Conservation (phyloP, 2,329 filamentous ascomycete species). For the Phyllosticta capitalensis region DNA sequence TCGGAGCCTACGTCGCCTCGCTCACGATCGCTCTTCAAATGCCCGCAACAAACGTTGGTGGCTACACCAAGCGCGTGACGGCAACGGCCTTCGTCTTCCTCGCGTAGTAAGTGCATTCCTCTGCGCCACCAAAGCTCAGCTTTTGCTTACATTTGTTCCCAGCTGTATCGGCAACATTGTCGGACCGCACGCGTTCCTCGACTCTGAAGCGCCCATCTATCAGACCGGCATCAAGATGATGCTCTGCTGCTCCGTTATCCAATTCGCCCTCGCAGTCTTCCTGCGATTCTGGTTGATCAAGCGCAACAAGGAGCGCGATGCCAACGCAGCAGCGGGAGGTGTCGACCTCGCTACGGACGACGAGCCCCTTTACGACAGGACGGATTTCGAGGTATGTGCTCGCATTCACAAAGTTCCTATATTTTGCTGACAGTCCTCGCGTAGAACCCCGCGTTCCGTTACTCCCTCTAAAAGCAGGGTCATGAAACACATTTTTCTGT, state of each 20-base stretch:
- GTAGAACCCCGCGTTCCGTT: constrained; percentile 8
- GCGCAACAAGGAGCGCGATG: constrained; percentile 32
- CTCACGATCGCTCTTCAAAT: constrained; percentile 46
- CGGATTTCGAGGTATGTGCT: constrained; percentile 8
- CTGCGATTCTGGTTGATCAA: constrained; percentile 28
- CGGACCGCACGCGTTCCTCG: constrained; percentile 39
- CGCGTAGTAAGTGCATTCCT: constrained; percentile 21
- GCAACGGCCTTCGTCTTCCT: constrained; percentile 39
- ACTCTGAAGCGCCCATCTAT: constrained; percentile 39
- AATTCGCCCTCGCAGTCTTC: constrained; percentile 30
- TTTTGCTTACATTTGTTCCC: too few species aligned
- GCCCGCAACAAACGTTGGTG: constrained; percentile 40
- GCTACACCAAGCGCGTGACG: constrained; percentile 41
- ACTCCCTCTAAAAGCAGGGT: constrained; percentile 1
- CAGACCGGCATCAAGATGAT: constrained; percentile 44
- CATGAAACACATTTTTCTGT: neutral
- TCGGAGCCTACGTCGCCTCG: constrained; percentile 40
- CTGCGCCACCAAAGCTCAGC: too few species aligned
- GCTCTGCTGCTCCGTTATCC: constrained; percentile 36
- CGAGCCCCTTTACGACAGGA: constrained; percentile 3
- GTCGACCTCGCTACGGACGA: neutral
- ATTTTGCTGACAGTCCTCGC: neutral
- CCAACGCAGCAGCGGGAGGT: neutral
- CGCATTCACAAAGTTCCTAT: neutral
- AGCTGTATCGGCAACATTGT: constrained; percentile 38